Conservation (phyloP, 768 basidiomycete species). For the Epithele typhae region DNA sequence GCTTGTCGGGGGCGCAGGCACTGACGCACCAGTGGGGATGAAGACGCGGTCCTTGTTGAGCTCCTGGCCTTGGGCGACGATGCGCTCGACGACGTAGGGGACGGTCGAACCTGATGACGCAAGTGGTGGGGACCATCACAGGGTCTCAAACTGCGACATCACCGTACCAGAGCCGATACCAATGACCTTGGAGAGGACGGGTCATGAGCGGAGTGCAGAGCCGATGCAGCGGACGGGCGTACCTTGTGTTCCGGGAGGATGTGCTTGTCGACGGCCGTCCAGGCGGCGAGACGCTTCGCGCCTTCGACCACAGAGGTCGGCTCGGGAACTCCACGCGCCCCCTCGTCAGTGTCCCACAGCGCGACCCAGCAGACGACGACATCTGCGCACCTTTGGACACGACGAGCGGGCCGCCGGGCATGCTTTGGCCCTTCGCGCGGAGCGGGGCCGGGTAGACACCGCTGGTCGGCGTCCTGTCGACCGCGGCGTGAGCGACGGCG, state of each 20-base stretch:
- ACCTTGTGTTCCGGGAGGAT: conserved; percentile 81
- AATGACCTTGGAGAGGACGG: conserved; percentile 74
- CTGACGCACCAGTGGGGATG: conserved; percentile 69
- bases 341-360: no score
- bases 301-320: conserved; percentile 58
- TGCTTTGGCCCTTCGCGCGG: no score
- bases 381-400: no score
- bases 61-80: conserved; percentile 74
- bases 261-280: conserved; percentile 90
- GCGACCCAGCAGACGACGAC: no score
- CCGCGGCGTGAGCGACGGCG: neutral
- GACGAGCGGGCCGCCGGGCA: conserved; percentile 9
- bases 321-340: conserved; percentile 11
- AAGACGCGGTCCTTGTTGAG: conserved; percentile 81
- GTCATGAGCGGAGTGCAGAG: no score
- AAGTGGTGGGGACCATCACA: neutral
- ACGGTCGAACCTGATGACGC: conserved; percentile 75
- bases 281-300: conserved; percentile 89
- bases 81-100: conserved; percentile 94
- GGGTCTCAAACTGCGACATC: conserved; percentile 6
- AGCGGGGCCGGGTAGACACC: conserved; percentile 19
- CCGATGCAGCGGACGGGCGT: conserved; percentile 23
- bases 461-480: conserved; percentile 17
- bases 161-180: conserved; percentile 78
- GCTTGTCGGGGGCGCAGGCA: conserved; percentile 14